Evolutionary conservation across 2,329 filamentous ascomycete genomes (phyloP).

Genomic region (Pyrenochaeta sp.): DNA sequence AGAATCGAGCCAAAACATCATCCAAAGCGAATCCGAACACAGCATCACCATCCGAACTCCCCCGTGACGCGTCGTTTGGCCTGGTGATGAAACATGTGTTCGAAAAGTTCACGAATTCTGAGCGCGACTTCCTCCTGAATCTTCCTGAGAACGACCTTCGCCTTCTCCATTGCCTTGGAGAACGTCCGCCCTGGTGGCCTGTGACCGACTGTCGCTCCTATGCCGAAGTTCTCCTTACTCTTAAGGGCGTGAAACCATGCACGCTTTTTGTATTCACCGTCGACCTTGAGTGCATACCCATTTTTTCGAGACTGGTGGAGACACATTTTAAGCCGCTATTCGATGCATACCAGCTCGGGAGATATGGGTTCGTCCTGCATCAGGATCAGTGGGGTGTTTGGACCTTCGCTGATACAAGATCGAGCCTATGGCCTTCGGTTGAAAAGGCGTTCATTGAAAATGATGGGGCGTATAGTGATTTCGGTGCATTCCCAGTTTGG

Average conservation of each 20-base stretch:
- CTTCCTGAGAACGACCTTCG: background rate
- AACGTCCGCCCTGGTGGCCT: background rate
- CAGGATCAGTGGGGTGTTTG: background rate
- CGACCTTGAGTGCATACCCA: background rate
- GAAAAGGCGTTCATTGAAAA: background rate
- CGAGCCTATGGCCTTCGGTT: background rate
- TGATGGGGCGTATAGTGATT: background rate
- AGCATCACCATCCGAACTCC: background rate
- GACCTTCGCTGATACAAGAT: background rate
- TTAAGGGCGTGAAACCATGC: background rate
- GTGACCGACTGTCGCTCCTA: background rate
- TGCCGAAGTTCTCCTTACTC: background rate
- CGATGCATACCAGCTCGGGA: background rate
- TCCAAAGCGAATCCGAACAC: background rate
- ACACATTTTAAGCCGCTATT: background rate
- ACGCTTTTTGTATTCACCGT: background rate
- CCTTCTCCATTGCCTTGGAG: background rate
- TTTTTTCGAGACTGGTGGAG: background rate
- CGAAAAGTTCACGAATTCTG: background rate
- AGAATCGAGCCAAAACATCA: background rate
- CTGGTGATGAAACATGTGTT: background rate
- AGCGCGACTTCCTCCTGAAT: background rate
- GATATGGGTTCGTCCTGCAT: background rate
- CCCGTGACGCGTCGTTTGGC: background rate
- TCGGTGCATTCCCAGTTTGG: background rate